These are phyloP conservation scores for Penicillium rolfsii DNA, from an alignment of 2,329 filamentous ascomycete genomes.

Conservation along the genomic window DNA sequence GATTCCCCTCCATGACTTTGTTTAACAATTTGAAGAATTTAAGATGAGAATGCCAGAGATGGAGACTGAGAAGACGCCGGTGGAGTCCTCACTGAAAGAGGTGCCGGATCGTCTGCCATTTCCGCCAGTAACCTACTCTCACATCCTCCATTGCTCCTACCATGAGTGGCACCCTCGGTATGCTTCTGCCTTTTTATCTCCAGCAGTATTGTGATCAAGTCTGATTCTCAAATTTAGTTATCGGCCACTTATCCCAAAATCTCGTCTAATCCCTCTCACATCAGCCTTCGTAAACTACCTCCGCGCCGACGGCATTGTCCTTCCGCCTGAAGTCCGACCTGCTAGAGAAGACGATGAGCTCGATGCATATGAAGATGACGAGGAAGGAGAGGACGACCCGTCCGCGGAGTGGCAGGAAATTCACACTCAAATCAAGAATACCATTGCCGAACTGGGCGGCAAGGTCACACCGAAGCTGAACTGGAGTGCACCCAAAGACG, in stretches of 20 bases:
- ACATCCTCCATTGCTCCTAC: conserved; percentile 94
- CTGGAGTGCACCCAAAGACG: conserved; percentile 96
- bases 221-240: conserved; percentile 58
- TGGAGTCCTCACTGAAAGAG: conserved; percentile 22
- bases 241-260: conserved; percentile 78
- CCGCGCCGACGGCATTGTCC: conserved; percentile 86
- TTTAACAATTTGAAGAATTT: background rate
- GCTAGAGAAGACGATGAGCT: conserved; percentile 51
- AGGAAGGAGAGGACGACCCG: conserved; percentile 61
- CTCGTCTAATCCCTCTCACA: conserved; percentile 78
- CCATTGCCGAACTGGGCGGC: conserved; percentile 74
- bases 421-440: conserved; percentile 74
- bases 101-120: conserved; percentile 62
- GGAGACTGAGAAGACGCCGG: conserved; percentile 26
- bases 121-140: conserved; percentile 78
- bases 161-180: conserved; percentile 85
- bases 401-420: conserved; percentile 67
- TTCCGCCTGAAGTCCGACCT: conserved; percentile 57
- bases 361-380: conserved; percentile 56
- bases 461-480: conserved; percentile 91
- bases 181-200: conserved; percentile 20
- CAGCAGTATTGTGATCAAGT: background rate
- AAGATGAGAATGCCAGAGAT: conserved; percentile 35
- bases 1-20: conserved; percentile 13
- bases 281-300: conserved; percentile 81